Evolutionary conservation across 371 early-diverging fungal genomes (phyloP), one percentile per base, ranked within the genome.

Genomic region (Smittium culicis): DNA sequence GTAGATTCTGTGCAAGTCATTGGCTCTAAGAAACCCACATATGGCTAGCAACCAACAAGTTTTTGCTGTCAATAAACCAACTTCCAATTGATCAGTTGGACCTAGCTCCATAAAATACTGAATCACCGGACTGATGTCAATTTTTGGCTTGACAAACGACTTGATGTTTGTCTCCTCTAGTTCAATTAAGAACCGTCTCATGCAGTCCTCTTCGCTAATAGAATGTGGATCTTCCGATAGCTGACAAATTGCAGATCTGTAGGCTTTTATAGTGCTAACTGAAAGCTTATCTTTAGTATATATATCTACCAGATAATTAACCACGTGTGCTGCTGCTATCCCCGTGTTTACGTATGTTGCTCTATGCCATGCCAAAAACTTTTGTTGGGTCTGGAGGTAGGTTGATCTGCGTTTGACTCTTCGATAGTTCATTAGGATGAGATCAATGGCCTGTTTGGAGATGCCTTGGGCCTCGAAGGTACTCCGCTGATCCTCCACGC

Each of bases 401-500:
- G 5, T 59, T n/a, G 29, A 11, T 59, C 60, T 5, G 27, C 60
- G 5, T 59, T 59, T 59, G 5, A 32, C 5, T 31, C 5, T 11
- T n/a, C 60, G 27, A 11, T 27, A 5, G 5, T 59, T 59, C n/a
- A 16, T 5, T n/a, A 32, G 31, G 5, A 59, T 14, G n/a, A 59
- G 60, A 11, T 5, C n/a, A 14, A 59, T 27, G n/a, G 60, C 60
- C n/a, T 59, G 11, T n/a, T 59, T 59, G 31, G 27, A 11, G 27
- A 11, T 14, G 60, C 27, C 29, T 45, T 45, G 45, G 20, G 5
- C 20, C 20, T 45, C 20, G 45, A 45, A 20, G 45, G 20, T 11
- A 45, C 60, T 31, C 60, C 60, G 60, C 11, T 59, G 27, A 32
- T 31, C 60, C 31, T 59, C 60, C 60, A 59, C 5, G n/a, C 60